Percentiles rank a stretch among this genome's conserved stretches.
phyloP scores from a whole-genome alignment of 805 yeast species.

The Lachancea thermotolerans region DNA sequence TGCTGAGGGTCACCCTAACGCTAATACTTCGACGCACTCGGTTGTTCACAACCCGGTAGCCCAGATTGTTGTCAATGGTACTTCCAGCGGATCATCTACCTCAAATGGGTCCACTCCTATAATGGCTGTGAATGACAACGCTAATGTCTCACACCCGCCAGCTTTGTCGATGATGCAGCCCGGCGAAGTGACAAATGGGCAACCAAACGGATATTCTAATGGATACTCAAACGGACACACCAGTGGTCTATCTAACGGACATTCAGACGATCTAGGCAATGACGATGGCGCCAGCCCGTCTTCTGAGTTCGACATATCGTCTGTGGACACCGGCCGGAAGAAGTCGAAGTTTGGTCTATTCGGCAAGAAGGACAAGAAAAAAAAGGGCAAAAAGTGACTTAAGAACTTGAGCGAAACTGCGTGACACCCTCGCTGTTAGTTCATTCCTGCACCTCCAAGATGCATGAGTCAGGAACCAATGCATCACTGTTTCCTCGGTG shows the following conservation, averaged over 20 bases:
- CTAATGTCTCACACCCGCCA: conserved; percentile 11
- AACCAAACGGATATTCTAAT: background rate
- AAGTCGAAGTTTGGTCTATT: conserved; percentile 28
- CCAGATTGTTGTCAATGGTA: conserved; percentile 1
- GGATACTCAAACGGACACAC: background rate
- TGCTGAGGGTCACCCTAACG: conserved; percentile 10
- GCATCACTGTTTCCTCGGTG: background rate
- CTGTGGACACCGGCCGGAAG: conserved; percentile 10
- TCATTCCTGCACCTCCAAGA: background rate
- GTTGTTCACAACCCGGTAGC: conserved; percentile 19
- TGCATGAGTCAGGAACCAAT: conserved; percentile 6
- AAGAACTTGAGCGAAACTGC: too few relatives aligned
- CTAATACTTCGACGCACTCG: conserved; percentile 21
- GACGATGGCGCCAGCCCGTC: conserved; percentile 4
- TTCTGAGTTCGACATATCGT: background rate
- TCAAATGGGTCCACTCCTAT: conserved; percentile 11
- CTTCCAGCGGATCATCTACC: conserved; percentile 1
- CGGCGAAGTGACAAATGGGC: too few relatives aligned
- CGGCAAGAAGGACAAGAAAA: conserved; percentile 20
- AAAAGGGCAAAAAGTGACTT: conserved; percentile 8
- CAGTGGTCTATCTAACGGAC: background rate
- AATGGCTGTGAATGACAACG: conserved; percentile 2
- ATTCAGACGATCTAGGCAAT: background rate
- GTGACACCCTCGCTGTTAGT: too few relatives aligned
- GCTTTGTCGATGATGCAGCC: conserved; percentile 8